phyloP scores from a whole-genome alignment of 78 protist genomes.

The Dictyostelium capitatum region DNA sequence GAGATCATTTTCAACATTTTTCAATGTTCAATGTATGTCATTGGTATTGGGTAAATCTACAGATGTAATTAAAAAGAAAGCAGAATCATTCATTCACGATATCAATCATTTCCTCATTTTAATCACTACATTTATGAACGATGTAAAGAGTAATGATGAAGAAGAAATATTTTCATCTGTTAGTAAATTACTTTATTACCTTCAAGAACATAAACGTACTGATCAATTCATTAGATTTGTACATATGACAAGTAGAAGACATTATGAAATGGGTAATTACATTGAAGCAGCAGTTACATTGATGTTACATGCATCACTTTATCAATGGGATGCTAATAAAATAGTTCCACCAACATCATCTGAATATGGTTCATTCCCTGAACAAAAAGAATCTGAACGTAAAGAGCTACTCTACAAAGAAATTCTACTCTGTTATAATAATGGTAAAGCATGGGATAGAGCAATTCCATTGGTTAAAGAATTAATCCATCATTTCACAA shows the following conservation, averaged over 20 bases:
- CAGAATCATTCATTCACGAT: slow-evolving; percentile 57
- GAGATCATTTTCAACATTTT: slow-evolving; percentile 38
- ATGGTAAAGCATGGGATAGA: slow-evolving; percentile 88
- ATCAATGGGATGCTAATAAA: slow-evolving; percentile 77
- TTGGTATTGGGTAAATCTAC: slow-evolving; percentile 43
- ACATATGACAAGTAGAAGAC: slow-evolving; percentile 61
- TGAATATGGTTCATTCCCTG: slow-evolving; percentile 63
- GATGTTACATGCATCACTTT: slow-evolving; percentile 70
- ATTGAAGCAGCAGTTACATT: slow-evolving; percentile 59
- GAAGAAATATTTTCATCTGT: slow-evolving; percentile 63
- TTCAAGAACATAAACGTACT: slow-evolving; percentile 52
- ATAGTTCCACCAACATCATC: background rate
- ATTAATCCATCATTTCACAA: slow-evolving; percentile 69
- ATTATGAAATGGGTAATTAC: slow-evolving; percentile 61
- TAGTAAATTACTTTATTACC: slow-evolving; percentile 20
- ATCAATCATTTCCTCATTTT: slow-evolving; percentile 32
- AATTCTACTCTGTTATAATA: slow-evolving; percentile 41
- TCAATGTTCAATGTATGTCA: slow-evolving; percentile 45
- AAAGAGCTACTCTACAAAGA: slow-evolving; percentile 72
- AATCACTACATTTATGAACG: slow-evolving; percentile 43
- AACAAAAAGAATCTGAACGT: slow-evolving; percentile 75
- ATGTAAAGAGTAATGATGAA: slow-evolving; percentile 55
- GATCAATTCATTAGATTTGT: slow-evolving; percentile 57
- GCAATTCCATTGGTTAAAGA: slow-evolving; percentile 78
- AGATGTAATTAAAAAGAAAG: slow-evolving; percentile 27